Percentiles rank a stretch among this genome's conserved stretches.
Evolutionary conservation across 2,329 filamentous ascomycete species (phyloP).

Genomic region (Helminthosporium solani): DNA sequence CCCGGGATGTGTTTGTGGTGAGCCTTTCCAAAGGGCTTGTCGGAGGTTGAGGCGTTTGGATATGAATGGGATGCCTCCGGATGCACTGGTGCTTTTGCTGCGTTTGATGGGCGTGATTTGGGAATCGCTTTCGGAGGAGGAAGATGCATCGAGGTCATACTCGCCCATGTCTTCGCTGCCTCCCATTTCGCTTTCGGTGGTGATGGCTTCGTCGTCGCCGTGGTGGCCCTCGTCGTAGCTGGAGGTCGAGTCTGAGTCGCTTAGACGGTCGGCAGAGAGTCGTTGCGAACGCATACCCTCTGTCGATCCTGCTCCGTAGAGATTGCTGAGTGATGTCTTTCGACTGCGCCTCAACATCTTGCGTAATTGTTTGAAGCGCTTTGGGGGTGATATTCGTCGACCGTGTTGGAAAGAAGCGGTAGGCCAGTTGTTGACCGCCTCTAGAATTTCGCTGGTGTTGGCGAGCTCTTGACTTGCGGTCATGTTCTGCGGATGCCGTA

Average conservation of each 20-base stretch:
- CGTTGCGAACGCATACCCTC: slow-evolving; percentile 76
- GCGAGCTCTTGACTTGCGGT: slow-evolving; percentile 48
- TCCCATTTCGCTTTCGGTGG: slow-evolving; percentile 32
- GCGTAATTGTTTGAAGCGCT: slow-evolving; percentile 59
- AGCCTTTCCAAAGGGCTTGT: slow-evolving; percentile 28
- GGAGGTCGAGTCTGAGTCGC: slow-evolving; percentile 43
- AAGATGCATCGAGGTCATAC: slow-evolving; percentile 37
- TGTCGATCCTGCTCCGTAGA: slow-evolving; percentile 60
- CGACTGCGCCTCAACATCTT: slow-evolving; percentile 63
- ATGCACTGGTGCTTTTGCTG: slow-evolving; percentile 22
- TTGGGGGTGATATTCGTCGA: slow-evolving; percentile 43
- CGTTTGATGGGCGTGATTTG: slow-evolving; percentile 15
- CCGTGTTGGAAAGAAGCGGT: slow-evolving; percentile 55
- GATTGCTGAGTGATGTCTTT: slow-evolving; percentile 49
- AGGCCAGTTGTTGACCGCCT: slow-evolving; percentile 52
- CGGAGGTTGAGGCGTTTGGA: slow-evolving; percentile 29
- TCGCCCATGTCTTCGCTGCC: slow-evolving; percentile 37
- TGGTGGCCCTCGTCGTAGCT: slow-evolving; percentile 15
- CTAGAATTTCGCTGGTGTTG: slow-evolving; percentile 48
- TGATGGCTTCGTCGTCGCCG: slow-evolving; percentile 30
- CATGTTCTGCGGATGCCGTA: slow-evolving; percentile 40
- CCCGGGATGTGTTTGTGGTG: slow-evolving; percentile 9
- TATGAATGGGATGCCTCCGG: slow-evolving; percentile 26
- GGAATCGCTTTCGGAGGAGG: slow-evolving; percentile 28
- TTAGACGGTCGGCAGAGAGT: slow-evolving; percentile 63